These are phyloP conservation scores for Blakeslea trispora DNA, from an alignment of 371 early-diverging fungal genomes.

Conservation along the genomic window DNA sequence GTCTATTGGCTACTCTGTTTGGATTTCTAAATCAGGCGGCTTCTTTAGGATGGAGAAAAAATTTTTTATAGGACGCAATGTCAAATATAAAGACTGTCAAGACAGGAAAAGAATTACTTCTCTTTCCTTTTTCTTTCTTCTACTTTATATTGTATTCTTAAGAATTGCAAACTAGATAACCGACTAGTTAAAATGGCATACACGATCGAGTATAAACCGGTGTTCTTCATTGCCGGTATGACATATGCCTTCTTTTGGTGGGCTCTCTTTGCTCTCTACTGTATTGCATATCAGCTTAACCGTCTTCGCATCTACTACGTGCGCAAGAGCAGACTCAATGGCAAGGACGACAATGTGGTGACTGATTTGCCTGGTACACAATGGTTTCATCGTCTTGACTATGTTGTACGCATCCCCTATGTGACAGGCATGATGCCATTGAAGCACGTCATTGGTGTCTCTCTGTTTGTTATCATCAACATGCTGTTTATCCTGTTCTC, in stretches of 20 bases:
- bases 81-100: constrained; percentile 10
- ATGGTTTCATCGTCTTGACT: constrained; percentile 17
- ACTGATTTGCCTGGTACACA: constrained; percentile 9
- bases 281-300: constrained; percentile 33
- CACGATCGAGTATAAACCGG: constrained; percentile 10
- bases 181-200: constrained; percentile 9
- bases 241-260: constrained; percentile 43
- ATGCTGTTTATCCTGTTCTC: constrained; percentile 34
- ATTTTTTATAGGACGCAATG: no score
- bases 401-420: constrained; percentile 36
- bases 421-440: constrained; percentile 40
- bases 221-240: constrained; percentile 29
- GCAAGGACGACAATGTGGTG: constrained; percentile 16
- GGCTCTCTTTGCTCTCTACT: constrained; percentile 43
- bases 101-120: no score
- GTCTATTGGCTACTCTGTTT: no score
- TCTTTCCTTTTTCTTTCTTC: no score
- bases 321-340: constrained; percentile 25
- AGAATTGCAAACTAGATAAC: no score
- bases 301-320: constrained; percentile 28
- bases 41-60: no score
- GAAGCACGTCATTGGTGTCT: constrained; percentile 41
- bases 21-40: no score
- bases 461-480: constrained; percentile 31
- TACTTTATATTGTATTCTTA: no score